Evolutionary conservation across 2,329 filamentous ascomycete species (phyloP).

Genomic region (Ceratocystis diversiconidia): DNA sequence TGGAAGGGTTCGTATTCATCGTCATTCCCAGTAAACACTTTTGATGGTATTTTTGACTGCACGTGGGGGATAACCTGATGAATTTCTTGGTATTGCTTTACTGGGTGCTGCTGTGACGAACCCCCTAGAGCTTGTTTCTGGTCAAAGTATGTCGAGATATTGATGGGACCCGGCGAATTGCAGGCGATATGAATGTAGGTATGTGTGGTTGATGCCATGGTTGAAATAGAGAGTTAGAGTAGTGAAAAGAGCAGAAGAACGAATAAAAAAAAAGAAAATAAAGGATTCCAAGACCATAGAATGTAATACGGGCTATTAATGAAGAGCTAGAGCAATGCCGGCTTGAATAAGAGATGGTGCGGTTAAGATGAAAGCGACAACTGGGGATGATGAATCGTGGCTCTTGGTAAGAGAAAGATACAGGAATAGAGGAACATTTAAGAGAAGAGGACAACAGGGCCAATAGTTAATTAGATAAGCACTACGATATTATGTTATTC

Average conservation of each 20-base stretch:
- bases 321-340: slow-evolving; percentile 3
- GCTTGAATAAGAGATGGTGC: not conserved
- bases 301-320: not conserved
- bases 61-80: no score
- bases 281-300: not conserved
- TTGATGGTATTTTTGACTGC: not conserved
- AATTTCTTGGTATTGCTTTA: not conserved
- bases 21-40: not conserved
- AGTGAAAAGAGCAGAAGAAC: not conserved
- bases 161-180: not conserved
- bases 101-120: not conserved
- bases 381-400: not conserved
- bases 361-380: not conserved
- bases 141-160: not conserved
- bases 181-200: not conserved
- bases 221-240: not conserved
- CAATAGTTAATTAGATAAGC: not conserved
- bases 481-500: slow-evolving; percentile 1
- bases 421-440: not conserved
- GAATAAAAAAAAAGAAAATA: not conserved
- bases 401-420: not conserved
- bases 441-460: not conserved
- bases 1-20: not conserved
- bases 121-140: not conserved
- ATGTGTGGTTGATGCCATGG: not conserved